These are phyloP conservation scores for Pyrenochaeta sp. DNA, from an alignment of 2,329 filamentous ascomycete species.

Conservation along the genomic window DNA sequence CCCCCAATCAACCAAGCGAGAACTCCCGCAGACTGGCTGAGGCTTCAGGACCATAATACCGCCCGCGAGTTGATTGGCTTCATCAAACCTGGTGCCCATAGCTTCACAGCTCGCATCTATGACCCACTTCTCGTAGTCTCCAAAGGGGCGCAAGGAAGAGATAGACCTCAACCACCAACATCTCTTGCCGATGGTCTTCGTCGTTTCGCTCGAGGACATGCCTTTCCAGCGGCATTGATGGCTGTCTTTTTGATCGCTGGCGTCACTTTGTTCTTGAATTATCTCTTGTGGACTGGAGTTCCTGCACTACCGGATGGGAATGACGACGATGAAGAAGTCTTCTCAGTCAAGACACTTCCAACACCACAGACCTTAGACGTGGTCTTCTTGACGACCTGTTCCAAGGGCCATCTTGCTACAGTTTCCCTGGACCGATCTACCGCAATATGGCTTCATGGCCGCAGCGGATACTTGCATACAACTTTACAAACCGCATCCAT, in stretches of 20 bases:
- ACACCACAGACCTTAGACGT: conserved; percentile 75
- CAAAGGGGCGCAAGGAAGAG: conserved; percentile 72
- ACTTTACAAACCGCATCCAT: conserved; percentile 42
- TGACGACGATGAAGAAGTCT: conserved; percentile 59
- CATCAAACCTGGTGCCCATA: conserved; percentile 74
- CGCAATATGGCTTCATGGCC: conserved; percentile 64
- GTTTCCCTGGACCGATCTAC: conserved; percentile 75
- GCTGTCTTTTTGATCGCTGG: conserved; percentile 70
- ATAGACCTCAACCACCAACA: conserved; percentile 57
- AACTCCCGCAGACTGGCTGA: conserved; percentile 79
- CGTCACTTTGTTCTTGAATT: conserved; percentile 76
- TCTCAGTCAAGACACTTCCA: conserved; percentile 69
- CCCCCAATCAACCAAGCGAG: conserved; percentile 76
- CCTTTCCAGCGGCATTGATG: conserved; percentile 71
- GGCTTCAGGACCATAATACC: conserved; percentile 80
- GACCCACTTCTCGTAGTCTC: conserved; percentile 78
- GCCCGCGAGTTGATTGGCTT: conserved; percentile 79
- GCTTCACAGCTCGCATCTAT: conserved; percentile 77
- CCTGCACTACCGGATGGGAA: conserved; percentile 55
- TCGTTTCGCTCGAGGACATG: conserved; percentile 68
- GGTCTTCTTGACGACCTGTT: conserved; percentile 68
- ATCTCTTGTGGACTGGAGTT: conserved; percentile 73
- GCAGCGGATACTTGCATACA: conserved; percentile 38
- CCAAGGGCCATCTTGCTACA: conserved; percentile 72
- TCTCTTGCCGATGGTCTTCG: conserved; percentile 62